Base-by-base conservation (phyloP, 202 grass and related monocot species). In the Musa balbisiana region DNA sequence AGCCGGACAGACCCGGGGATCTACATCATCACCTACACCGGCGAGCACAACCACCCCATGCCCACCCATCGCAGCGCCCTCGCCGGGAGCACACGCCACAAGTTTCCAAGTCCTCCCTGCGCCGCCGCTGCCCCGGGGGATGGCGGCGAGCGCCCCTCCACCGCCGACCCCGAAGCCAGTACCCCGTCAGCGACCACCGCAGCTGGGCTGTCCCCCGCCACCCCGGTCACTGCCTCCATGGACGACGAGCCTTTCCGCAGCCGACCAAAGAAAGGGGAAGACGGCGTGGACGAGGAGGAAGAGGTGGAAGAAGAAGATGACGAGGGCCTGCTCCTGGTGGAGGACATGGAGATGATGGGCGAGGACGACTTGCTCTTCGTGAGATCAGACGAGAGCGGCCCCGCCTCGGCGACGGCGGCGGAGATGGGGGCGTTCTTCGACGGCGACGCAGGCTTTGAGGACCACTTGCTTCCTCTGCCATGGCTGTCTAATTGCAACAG, bases 21-120 rank as follows among this genome's bases (percentile, higher is more conserved):
- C 55, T 58, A 82, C 55, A 67, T 82, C 53, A 71, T 86, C 80
- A 82, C 84, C 76, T 86, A 86, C 80, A 86, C 84, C 8, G 80
- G 76, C 0, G 84, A 86, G 53, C 84, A 86, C 80, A 82, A 82
- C 70, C 84, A 86, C 80, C 80, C 84, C 0, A 59, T 78, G 51
- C 84, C 84, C 5, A 86, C 76, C 49, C 84, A 86, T 53, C 75
- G 84, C 3, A 86, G 79, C 65, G 79, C 84, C 15, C 80, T 86
- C 2, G 76, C 75, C 9, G 84, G 84, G 1, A 86, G 75, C 12
- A 86, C 84, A 33, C 53, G 84, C 9, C 76, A 76, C 52, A 68
- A 65, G 75, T 27, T 70, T 50, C 26, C 33, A 29, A 22, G 49
- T 3, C 55, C 59, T 53, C 43, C 11, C 54, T 14, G 10, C 19